A percentile compares a stretch with the other conserved stretches of the same genome.
Conservation (phyloP, 257 asterid genomes). For the Solanum tarapatanum region DNA sequence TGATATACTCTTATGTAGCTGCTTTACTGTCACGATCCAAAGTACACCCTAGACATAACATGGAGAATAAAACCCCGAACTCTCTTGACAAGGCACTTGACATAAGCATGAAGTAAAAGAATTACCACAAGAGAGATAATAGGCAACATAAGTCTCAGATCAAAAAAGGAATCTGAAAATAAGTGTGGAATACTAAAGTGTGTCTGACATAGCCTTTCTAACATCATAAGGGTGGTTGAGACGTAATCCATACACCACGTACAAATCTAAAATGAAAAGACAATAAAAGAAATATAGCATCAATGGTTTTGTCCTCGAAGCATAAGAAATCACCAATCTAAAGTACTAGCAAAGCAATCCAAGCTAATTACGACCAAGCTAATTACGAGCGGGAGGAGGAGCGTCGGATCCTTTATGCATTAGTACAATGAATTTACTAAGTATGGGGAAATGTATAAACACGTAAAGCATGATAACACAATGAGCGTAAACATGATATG, state of each 20-base stretch:
- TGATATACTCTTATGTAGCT: background rate
- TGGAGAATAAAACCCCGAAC: background rate
- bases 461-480: too few species aligned
- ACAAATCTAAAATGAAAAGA: background rate
- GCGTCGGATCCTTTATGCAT: background rate
- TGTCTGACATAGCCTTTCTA: too few species aligned
- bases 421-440: too few species aligned
- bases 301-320: background rate
- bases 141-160: background rate
- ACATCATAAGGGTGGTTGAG: background rate
- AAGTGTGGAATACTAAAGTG: background rate
- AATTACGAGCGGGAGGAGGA: too few species aligned
- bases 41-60: background rate
- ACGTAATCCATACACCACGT: background rate
- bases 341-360: background rate
- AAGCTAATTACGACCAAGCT: background rate
- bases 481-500: too few species aligned
- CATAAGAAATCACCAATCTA: background rate
- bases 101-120: background rate
- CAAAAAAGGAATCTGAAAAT: background rate
- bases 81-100: background rate
- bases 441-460: too few species aligned
- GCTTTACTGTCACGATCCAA: too few species aligned
- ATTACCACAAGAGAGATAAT: background rate
- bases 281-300: background rate